A percentile compares a stretch with the other conserved stretches of the same genome.
Conservation (phyloP, 768 basidiomycete species). For the Phallus indusiatus region DNA sequence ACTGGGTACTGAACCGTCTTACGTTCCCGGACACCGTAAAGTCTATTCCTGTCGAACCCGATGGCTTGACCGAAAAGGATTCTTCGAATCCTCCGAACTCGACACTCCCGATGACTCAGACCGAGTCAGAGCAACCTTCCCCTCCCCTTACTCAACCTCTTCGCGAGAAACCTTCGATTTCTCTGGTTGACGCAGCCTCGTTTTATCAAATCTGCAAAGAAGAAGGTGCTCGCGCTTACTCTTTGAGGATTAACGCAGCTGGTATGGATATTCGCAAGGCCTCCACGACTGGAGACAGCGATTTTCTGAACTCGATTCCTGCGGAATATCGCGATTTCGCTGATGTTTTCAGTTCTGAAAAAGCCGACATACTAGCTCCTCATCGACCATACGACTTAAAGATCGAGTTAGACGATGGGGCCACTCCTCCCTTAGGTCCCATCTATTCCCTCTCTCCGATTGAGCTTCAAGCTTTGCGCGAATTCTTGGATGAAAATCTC, state of each 20-base stretch:
- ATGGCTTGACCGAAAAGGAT: too few relatives aligned
- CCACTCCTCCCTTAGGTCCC: constrained; percentile 19
- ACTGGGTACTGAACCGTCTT: constrained; percentile 10
- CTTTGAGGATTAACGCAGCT: too few relatives aligned
- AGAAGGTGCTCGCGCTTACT: too few relatives aligned
- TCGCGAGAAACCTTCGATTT: too few relatives aligned
- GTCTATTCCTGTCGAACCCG: too few relatives aligned
- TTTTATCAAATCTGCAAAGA: too few relatives aligned
- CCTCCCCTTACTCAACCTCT: too few relatives aligned
- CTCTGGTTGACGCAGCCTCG: too few relatives aligned
- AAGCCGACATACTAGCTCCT: constrained; percentile 24
- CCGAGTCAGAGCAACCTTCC: too few relatives aligned
- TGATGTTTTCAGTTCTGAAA: constrained; percentile 19
- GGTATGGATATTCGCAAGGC: background rate
- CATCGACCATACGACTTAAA: constrained; percentile 28
- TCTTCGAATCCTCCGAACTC: too few relatives aligned
- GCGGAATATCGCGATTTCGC: constrained; percentile 22
- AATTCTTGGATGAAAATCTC: constrained; percentile 30
- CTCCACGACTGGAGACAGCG: background rate
- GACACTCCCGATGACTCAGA: too few relatives aligned
- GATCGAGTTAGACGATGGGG: constrained; percentile 25
- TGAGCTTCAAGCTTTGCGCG: constrained; percentile 25
- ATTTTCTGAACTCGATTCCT: constrained; percentile 14
- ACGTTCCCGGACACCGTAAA: background rate
- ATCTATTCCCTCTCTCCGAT: constrained; percentile 25